Evolutionary conservation across 2,329 filamentous ascomycete species (phyloP).

Genomic region (Aotearoamyces nothofagi): DNA sequence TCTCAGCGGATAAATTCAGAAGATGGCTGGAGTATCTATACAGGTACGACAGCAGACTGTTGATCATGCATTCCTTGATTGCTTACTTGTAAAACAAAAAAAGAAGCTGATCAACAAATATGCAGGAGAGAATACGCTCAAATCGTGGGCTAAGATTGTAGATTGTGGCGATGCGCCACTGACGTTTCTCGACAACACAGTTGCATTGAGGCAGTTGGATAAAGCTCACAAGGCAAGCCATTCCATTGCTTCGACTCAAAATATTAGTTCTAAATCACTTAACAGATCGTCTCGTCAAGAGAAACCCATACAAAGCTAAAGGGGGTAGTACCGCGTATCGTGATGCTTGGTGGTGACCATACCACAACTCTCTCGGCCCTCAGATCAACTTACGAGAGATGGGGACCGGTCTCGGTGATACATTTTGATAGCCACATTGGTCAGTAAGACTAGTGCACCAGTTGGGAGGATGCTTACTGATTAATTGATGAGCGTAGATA

Average conservation of each 20-base stretch:
- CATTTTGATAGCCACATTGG: conserved; percentile 58
- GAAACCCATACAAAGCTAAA: conserved; percentile 49
- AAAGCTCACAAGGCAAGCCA: background rate
- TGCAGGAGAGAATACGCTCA: conserved; percentile 21
- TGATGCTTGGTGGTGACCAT: conserved; percentile 63
- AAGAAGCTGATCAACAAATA: no score
- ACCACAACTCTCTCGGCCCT: conserved; percentile 55
- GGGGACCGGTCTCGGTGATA: conserved; percentile 48
- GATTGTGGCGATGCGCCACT: conserved; percentile 34
- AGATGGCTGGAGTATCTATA: conserved; percentile 13
- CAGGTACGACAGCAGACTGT: no score
- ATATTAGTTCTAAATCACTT: no score
- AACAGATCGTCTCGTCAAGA: background rate
- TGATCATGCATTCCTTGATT: no score
- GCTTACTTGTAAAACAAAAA: no score
- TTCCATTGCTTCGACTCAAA: no score
- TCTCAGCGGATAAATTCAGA: conserved; percentile 15
- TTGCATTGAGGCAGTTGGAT: background rate
- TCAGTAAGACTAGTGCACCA: no score
- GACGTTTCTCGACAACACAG: conserved; percentile 15
- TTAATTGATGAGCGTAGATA: no score
- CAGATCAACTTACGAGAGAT: conserved; percentile 46
- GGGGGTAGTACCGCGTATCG: conserved; percentile 48
- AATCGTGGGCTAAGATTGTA: conserved; percentile 29
- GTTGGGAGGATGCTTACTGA: no score